A percentile compares a stretch with the other conserved stretches of the same genome.
These are phyloP conservation scores for Elaeis guineensis DNA, from an alignment of 176 grass and related monocot genomes.

Conservation along the genomic window DNA sequence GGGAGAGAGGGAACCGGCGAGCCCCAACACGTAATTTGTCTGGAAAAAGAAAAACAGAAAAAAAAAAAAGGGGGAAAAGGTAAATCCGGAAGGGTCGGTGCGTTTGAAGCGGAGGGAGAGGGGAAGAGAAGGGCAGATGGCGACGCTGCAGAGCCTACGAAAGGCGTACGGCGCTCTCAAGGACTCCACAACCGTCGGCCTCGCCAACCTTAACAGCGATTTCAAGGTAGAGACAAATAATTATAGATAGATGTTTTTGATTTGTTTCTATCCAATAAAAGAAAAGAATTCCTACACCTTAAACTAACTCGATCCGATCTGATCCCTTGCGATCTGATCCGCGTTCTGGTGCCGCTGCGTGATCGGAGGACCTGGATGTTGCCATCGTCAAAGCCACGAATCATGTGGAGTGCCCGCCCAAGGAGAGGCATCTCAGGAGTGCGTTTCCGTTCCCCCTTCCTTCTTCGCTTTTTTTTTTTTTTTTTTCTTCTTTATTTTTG, in stretches of 20 bases:
- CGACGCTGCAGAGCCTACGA: constrained; percentile 79
- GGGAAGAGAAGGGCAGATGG: constrained; percentile 37
- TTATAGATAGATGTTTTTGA: no score
- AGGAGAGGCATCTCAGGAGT: constrained; percentile 90
- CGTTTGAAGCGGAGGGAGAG: no score
- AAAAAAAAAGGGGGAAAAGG: no score
- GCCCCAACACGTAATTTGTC: no score
- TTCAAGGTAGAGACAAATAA: constrained; percentile 47
- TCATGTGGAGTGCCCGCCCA: constrained; percentile 81
- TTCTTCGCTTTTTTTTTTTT: neutral
- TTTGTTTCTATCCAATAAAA: no score
- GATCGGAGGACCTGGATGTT: constrained; percentile 88
- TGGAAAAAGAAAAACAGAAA: no score
- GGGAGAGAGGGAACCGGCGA: no score
- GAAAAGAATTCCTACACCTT: no score
- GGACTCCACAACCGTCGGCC: constrained; percentile 77
- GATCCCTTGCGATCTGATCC: no score
- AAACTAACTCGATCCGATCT: no score
- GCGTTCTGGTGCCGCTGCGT: no score
- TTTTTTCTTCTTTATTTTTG: constrained; percentile 4
- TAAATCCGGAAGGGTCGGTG: no score
- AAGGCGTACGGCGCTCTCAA: constrained; percentile 91
- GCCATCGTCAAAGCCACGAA: constrained; percentile 93
- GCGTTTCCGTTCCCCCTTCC: constrained; percentile 21
- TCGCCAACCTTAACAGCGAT: constrained; percentile 90